A percentile compares a stretch with the other conserved stretches of the same genome.
Evolutionary conservation across 129 eudicot genomes (phyloP).

Genomic region (Chrysanthemum seticuspe): DNA sequence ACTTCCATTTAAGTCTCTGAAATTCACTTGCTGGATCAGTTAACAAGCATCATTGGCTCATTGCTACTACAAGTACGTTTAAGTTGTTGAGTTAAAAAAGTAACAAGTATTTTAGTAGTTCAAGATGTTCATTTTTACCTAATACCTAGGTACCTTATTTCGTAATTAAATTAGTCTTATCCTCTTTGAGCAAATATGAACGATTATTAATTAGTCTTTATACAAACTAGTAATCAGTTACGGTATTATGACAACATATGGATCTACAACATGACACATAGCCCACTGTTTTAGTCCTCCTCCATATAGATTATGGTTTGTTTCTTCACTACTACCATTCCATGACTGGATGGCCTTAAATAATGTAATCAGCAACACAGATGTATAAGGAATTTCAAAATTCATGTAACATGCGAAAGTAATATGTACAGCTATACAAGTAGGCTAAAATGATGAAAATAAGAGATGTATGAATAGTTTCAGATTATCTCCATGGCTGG

Average conservation of each 20-base stretch:
- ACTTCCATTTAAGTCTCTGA: background rate
- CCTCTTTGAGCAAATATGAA: background rate
- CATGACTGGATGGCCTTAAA: background rate
- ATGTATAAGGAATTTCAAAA: background rate
- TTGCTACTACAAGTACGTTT: background rate
- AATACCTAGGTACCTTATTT: background rate
- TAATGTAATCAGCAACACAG: no score
- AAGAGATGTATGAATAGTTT: background rate
- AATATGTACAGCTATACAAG: slow-evolving; percentile 9
- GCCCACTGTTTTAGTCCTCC: background rate
- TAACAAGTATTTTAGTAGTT: background rate
- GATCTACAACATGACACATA: background rate
- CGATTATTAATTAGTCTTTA: background rate
- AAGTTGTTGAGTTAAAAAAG: background rate
- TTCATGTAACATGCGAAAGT: background rate
- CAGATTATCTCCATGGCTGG: slow-evolving; percentile 6
- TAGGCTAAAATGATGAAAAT: background rate
- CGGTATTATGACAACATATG: background rate
- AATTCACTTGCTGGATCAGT: background rate
- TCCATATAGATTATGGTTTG: background rate
- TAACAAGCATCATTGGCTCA: background rate
- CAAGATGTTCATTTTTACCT: background rate
- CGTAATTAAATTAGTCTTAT: background rate
- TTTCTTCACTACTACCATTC: background rate
- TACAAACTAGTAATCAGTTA: background rate